A percentile compares a stretch with the other conserved stretches of the same genome.
Conservation (phyloP, 768 basidiomycete species). For the Leccinum disarticulatum region DNA sequence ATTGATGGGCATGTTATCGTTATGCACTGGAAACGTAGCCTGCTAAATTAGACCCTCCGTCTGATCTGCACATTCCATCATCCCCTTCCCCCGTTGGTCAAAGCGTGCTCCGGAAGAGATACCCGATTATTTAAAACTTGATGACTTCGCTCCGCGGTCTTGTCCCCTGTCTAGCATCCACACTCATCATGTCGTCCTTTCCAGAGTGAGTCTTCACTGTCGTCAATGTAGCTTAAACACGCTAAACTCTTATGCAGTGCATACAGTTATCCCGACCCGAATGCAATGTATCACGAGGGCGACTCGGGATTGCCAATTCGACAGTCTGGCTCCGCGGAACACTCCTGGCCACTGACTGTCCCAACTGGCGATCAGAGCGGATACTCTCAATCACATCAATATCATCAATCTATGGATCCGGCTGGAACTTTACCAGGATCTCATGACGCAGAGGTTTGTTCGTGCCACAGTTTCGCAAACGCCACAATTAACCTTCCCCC, state of each 20-base stretch:
- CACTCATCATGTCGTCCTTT: slow-evolving; percentile 22
- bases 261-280: neutral
- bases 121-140: slow-evolving; percentile 25
- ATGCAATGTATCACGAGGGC: slow-evolving; percentile 5
- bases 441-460: slow-evolving; percentile 9
- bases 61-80: slow-evolving; percentile 24
- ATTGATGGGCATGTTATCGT: slow-evolving; percentile 15
- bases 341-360: slow-evolving; percentile 6
- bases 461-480: slow-evolving; percentile 6
- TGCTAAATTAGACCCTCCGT: slow-evolving; percentile 16
- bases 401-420: slow-evolving; percentile 1
- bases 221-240: neutral
- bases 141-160: slow-evolving; percentile 7
- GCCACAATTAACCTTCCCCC: neutral
- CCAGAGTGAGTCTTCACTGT: slow-evolving; percentile 15
- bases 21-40: slow-evolving; percentile 29
- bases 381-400: slow-evolving; percentile 3
- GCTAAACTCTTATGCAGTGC: slow-evolving; percentile 12
- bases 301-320: slow-evolving; percentile 2
- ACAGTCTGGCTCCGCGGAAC: neutral
- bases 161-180: slow-evolving; percentile 4
- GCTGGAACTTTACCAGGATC: slow-evolving; percentile 1
- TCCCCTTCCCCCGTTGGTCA: slow-evolving; percentile 15
- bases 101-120: slow-evolving; percentile 17
- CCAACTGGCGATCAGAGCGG: neutral